Base-by-base conservation (phyloP, 1,284 basidiomycete species). In the Sporisorium iseilematis-ciliati region DNA sequence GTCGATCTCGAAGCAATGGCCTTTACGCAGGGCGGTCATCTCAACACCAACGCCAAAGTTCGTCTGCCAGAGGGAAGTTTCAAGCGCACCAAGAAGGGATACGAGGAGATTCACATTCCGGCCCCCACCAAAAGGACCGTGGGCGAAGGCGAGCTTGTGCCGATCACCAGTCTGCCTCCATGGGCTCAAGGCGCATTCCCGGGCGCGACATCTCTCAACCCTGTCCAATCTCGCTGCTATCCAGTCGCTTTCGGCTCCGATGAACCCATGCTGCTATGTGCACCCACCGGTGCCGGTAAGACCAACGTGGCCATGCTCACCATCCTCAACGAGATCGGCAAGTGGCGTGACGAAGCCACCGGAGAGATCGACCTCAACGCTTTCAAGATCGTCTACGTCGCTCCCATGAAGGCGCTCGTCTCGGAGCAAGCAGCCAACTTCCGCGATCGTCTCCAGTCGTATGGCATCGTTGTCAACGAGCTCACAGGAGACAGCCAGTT, bases 201-300 rank as follows among this genome's bases (percentile, higher is more conserved):
- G 2, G 78, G 90, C 2, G 90, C 92, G 5, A 89, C 89, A n/a
- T 91, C 88, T 64, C 89, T 99, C 61, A 99, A 99, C 86, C 91
- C 92, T 6, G 90, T 99, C n/a, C 97, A 84, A 51, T 82, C 80
- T 11, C 58, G 66, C 16, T 84, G 82, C 62, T 99, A 90, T 86
- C 96, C 96, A 1, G 88, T 95, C 61, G 97, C 96, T 0, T 98
- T 97, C 84, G 94, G 94, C 4, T 77, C 78, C 23, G 95, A 97
- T 79, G 95, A 99, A 78, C 95, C 96, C 0, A 90, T 99, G 78
- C 88, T 99, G 31, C 90, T 99, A 42, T 99, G 97, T 88, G 97
- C 97, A 0, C 97, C 97, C 2, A 99, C 97, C 0, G 97, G 97
- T 86, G 97, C 97, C 5, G 97, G 97, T 78, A 99, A 99, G 94